A percentile compares a stretch with the other conserved stretches of the same genome.
phyloP scores from a whole-genome alignment of 2,329 filamentous ascomycete genomes.

The Verruconis gallopava region DNA sequence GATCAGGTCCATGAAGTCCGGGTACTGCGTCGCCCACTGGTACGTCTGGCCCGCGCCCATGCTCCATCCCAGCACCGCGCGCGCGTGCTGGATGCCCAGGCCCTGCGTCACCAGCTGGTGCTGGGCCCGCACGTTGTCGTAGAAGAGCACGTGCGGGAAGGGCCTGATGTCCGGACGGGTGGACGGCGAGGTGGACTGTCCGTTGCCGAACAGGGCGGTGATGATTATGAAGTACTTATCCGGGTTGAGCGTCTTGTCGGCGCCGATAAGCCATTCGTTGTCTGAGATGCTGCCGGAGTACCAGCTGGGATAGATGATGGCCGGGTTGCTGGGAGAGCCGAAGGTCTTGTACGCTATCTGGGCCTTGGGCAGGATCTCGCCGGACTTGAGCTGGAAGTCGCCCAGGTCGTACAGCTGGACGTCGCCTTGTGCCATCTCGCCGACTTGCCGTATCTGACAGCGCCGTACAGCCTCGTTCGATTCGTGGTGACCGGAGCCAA shows the following conservation, averaged over 20 bases:
- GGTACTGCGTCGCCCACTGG: constrained; percentile 51
- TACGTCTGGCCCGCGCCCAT: constrained; percentile 58
- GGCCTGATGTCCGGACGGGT: constrained; percentile 42
- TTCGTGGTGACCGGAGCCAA: neutral
- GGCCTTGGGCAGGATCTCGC: constrained; percentile 48
- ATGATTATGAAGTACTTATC: constrained; percentile 56
- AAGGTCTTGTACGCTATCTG: constrained; percentile 68
- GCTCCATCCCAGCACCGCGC: constrained; percentile 54
- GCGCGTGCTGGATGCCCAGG: constrained; percentile 45
- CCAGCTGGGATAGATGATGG: constrained; percentile 67
- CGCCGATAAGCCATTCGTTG: constrained; percentile 62
- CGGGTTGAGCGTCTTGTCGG: constrained; percentile 51
- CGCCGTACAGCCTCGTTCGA: neutral
- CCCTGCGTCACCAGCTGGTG: constrained; percentile 51
- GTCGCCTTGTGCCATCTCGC: constrained; percentile 12
- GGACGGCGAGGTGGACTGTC: constrained; percentile 54
- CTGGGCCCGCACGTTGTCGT: constrained; percentile 58
- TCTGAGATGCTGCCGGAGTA: constrained; percentile 57
- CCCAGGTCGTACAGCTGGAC: constrained; percentile 46
- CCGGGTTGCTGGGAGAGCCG: constrained; percentile 47
- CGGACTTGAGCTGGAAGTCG: constrained; percentile 54
- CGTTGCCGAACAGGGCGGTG: constrained; percentile 55
- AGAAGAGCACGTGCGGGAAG: constrained; percentile 51
- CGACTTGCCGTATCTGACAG: no score
- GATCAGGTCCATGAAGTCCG: constrained; percentile 51